Evolutionary conservation across 192 early-diverging fungal species (phyloP).

Genomic region (Entomortierella chlamydospora): DNA sequence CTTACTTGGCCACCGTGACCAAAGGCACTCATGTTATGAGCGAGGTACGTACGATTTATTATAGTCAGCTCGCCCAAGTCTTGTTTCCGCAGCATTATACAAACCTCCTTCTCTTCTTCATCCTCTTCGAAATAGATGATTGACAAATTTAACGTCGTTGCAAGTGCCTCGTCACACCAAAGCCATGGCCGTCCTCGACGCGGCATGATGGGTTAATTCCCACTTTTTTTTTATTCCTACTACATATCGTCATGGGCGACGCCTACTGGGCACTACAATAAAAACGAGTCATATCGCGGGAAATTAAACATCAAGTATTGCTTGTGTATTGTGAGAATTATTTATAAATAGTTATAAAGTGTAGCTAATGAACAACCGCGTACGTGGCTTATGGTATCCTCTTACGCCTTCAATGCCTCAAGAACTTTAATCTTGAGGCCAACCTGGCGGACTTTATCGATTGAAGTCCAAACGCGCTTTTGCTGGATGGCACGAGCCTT

Average conservation of each 20-base stretch:
- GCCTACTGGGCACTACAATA: too few relatives aligned
- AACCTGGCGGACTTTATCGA: conserved; percentile 29
- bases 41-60: conserved; percentile 57
- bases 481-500: conserved; percentile 62
- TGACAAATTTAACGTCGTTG: conserved; percentile 49
- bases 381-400: neutral
- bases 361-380: neutral
- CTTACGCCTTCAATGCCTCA: conserved; percentile 23
- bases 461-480: conserved; percentile 55
- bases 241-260: too few relatives aligned
- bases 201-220: conserved; percentile 35
- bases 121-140: conserved; percentile 20
- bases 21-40: conserved; percentile 76
- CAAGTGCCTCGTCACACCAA: conserved; percentile 11
- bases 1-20: conserved; percentile 81
- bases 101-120: neutral
- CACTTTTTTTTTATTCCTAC: too few relatives aligned
- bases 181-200: conserved; percentile 29
- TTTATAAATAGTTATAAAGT: too few relatives aligned
- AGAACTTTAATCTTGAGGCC: conserved; percentile 40
- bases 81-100: neutral
- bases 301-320: too few relatives aligned
- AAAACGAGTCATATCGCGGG: too few relatives aligned
- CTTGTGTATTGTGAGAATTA: too few relatives aligned
- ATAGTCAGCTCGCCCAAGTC: too few relatives aligned